phyloP scores from a whole-genome alignment of 306 rosid species.

The Dryas alaskensis region DNA sequence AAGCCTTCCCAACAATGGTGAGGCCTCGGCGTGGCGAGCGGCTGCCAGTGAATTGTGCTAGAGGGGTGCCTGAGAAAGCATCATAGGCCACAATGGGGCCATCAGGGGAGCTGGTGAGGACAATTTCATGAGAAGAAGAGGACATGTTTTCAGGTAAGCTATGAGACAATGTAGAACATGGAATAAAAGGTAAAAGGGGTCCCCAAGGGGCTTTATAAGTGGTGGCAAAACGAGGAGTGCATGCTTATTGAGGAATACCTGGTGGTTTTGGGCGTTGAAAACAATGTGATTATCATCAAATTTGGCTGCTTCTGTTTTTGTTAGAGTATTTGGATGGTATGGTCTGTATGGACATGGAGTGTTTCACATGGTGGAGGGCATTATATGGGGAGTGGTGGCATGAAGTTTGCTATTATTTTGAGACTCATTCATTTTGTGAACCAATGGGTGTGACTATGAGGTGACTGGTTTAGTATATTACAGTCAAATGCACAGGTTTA shows the following conservation, averaged over 20 bases:
- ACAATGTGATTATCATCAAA: constrained; percentile 26
- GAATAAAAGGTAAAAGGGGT: neutral
- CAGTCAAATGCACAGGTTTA: too few species aligned
- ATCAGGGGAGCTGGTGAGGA: constrained; percentile 61
- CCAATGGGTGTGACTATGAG: neutral
- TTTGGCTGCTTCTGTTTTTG: constrained; percentile 30
- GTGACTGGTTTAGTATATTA: neutral
- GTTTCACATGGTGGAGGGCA: neutral
- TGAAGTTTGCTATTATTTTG: too few species aligned
- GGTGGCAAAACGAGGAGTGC: constrained; percentile 26
- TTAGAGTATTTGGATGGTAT: neutral
- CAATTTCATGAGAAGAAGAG: constrained; percentile 41
- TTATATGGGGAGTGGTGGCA: too few species aligned
- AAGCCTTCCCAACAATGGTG: constrained; percentile 29
- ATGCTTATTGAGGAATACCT: neutral
- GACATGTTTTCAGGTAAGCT: constrained; percentile 31
- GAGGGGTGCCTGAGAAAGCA: constrained; percentile 35
- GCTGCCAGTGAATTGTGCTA: constrained; percentile 41
- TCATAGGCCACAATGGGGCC: constrained; percentile 56
- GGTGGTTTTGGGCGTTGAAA: constrained; percentile 38
- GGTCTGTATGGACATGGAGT: neutral
- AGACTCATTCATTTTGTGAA: too few species aligned
- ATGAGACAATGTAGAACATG: neutral
- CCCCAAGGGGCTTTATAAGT: neutral
- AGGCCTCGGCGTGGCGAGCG: constrained; percentile 54